Conservation (phyloP, 208 protist species). For the Phytomonas sp. region DNA sequence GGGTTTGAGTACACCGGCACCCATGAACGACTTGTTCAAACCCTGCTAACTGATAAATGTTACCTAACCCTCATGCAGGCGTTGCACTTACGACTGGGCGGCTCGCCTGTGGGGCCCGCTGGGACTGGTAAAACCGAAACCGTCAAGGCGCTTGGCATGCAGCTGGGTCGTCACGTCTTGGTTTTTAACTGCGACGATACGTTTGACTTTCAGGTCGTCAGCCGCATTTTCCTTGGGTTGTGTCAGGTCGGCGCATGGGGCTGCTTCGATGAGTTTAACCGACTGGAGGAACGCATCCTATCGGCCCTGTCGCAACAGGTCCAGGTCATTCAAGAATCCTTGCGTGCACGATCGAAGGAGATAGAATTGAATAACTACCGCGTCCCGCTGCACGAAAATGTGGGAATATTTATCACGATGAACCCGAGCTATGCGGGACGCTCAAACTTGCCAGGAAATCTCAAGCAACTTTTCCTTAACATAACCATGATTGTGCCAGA, state of each 20-base stretch:
- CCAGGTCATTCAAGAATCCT: conserved; percentile 95
- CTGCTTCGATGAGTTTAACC: conserved; percentile 99
- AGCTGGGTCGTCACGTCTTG: conserved; percentile 97
- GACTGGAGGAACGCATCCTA: conserved; percentile 98
- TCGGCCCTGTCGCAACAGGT: conserved; percentile 99
- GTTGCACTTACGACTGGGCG: conserved; percentile 94
- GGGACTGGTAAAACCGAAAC: conserved; percentile 99
- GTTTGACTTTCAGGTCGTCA: conserved; percentile 98
- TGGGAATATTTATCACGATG: conserved; percentile 99
- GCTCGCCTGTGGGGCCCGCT: conserved; percentile 96
- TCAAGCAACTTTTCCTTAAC: conserved; percentile 99
- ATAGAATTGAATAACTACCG: conserved; percentile 89
- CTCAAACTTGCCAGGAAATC: conserved; percentile 98
- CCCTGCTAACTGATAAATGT: conserved; percentile 97
- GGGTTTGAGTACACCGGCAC: conserved; percentile 99
- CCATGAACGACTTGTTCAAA: conserved; percentile 97
- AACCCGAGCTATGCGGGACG: conserved; percentile 99
- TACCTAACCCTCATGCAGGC: conserved; percentile 99
- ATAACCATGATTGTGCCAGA: conserved; percentile 99
- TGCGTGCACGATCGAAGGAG: conserved; percentile 42
- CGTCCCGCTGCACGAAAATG: conserved; percentile 88
- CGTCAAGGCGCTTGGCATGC: conserved; percentile 97
- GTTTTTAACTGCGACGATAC: conserved; percentile 99
- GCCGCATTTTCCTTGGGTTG: conserved; percentile 98
- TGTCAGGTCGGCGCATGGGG: conserved; percentile 99